Base-by-base conservation (phyloP, 177 flowering plant genomes). In the Vitis hybrid region DNA sequence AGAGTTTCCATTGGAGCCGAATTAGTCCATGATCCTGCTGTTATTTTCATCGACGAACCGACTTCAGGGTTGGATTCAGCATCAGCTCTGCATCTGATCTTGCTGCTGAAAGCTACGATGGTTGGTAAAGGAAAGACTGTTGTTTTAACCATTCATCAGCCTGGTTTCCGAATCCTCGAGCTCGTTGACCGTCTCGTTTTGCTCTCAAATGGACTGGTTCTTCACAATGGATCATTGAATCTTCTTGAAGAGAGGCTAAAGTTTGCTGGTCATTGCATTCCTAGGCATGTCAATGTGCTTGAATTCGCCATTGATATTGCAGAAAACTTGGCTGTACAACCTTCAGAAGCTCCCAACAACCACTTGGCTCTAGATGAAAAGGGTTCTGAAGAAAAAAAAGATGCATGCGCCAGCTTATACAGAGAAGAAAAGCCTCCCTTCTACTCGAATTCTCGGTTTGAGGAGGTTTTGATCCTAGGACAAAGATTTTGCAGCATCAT, bases 1-100 rank as follows among this genome's bases (percentile, higher is more conserved):
- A 74, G 94, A 50, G 89, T 88, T 14, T 92, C 97, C 0, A 89
- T 92, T 45, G 94, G 93, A 2, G 90, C 89, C n/a, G 97, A 92
- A 58, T 62, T 90, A 22, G 92, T 90, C 57, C 97, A 92, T 68
- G 86, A 90, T 52, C 94, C 97, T 0, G 74, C 85, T 2, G 84
- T 89, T 11, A 61, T 90, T 62, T 51, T 92, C 57, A 77, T 92
- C 11, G 94, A 92, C 65, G 97, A 91, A 64, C 94, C 97, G 14
- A 91, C 97, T 15, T 92, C 94, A 12, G 97, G 97, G 11, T 63
- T 92, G 78, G 94, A 92, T 65, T 90, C 94, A 2, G 87, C 86
- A 0, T 87, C 97, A 5, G 97, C 97, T 33, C 82, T 90, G 69
- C 87, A 89, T 53, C 78, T 92, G 0, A 75, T 84, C 11, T 50